phyloP scores from a whole-genome alignment of 1,284 basidiomycete species.

The Cutaneotrichosporon curvatum region DNA sequence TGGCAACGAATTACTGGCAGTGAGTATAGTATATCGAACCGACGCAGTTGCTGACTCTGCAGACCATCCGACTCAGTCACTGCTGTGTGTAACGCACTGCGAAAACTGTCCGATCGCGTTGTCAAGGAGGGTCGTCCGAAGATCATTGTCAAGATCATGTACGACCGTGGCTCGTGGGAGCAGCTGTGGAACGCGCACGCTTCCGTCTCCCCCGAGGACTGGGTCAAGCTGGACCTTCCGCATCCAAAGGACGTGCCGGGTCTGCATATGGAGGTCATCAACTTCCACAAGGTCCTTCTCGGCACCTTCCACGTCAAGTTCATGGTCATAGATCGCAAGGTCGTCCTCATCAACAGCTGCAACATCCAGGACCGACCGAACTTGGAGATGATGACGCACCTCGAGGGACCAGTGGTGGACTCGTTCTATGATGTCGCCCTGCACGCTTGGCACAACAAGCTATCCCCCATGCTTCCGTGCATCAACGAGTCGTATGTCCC shows the following conservation, averaged over 20 bases:
- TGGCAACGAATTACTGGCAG: conserved; percentile 58
- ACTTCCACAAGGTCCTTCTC: conserved; percentile 53
- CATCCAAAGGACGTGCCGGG: conserved; percentile 55
- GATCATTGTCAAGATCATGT: conserved; percentile 58
- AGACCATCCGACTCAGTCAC: conserved; percentile 52
- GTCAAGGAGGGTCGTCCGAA: conserved; percentile 50
- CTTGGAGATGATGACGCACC: conserved; percentile 59
- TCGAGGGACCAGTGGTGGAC: conserved; percentile 63
- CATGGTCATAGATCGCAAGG: conserved; percentile 63
- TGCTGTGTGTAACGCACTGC: conserved; percentile 53
- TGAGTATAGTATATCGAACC: conserved; percentile 19
- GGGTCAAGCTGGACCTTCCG: conserved; percentile 56
- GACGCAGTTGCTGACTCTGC: conserved; percentile 4
- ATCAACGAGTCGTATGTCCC: conserved; percentile 45
- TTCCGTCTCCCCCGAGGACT: conserved; percentile 7
- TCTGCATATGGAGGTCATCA: conserved; percentile 58
- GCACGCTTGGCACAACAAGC: conserved; percentile 51
- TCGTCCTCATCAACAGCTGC: conserved; percentile 65
- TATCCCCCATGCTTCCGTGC: conserved; percentile 26
- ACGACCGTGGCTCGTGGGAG: conserved; percentile 59
- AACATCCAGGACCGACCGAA: conserved; percentile 59
- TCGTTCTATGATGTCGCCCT: conserved; percentile 65
- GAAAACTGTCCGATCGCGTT: conserved; percentile 52
- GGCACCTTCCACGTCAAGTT: conserved; percentile 76
- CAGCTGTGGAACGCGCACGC: conserved; percentile 55